Evolutionary conservation across 129 eudicot species (phyloP), one percentile per base, ranked within the genome.

Genomic region (Pittosporum tobira): DNA sequence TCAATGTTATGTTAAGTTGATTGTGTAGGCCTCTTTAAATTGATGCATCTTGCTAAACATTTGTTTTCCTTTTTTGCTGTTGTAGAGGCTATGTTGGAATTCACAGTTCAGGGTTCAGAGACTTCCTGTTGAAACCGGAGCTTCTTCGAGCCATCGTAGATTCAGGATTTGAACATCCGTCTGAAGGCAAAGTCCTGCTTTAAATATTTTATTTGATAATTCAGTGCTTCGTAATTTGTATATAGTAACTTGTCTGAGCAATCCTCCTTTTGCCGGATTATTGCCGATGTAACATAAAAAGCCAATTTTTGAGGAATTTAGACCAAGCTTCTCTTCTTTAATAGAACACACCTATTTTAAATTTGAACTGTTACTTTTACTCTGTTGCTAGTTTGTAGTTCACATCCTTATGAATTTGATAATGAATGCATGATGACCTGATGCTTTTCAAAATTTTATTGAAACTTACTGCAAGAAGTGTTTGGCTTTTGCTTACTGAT

Each of bases 121-220:
- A 88, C 77, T 88, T 88, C 79, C 79, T 88, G 28, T 74, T 88
- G 80, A 88, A 88, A 65, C 96, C 96, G 48, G 96, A 88, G 74
- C 86, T 88, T 58, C 81, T 88, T 55, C 82, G 96, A 38, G 94
- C 94, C 20, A 88, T 84, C 68, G 87, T 81, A 22, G 96, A 88
- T 64, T 88, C 89, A 5, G 96, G 94, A 44, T 84, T 88, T 76
- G 96, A 88, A 70, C 96, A 88, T 72, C 96, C 96, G 19, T 88
- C 96, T n/a, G 96, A 84, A 88, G 96, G 96, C 87, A 88, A 78
- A 49, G 48, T 63, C 61, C 50, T 59, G 13, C 20, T 37, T 48
- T 30, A 30, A 6, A 51, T 51, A 60, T 26, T 25, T n/a, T 24
- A 24, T 51, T 23, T 13, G n/a, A 26, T 51, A 30, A 30, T 5